Conservation (phyloP, 2,329 filamentous ascomycete genomes). For the Hawksworthiomyces lignivorus region DNA sequence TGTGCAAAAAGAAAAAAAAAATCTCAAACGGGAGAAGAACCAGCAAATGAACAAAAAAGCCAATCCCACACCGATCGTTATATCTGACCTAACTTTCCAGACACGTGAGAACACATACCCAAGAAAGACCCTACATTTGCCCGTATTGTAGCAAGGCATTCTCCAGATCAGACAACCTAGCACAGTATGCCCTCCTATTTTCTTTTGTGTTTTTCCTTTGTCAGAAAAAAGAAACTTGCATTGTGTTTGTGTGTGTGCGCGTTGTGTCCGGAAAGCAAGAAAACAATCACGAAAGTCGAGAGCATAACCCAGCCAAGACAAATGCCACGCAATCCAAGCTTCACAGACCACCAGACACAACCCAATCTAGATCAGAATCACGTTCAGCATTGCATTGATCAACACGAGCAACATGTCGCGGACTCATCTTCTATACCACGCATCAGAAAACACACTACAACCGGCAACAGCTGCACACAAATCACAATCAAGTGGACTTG, state of each 20-base stretch:
- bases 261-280: conserved; percentile 22
- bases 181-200: conserved; percentile 64
- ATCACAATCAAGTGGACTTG: conserved; percentile 18
- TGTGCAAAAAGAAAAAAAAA: conserved; percentile 19
- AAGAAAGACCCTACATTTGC: conserved; percentile 98
- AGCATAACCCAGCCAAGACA: not conserved
- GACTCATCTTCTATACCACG: not conserved
- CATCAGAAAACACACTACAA: not conserved
- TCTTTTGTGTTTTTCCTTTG: conserved; percentile 26
- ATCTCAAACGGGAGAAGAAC: not conserved
- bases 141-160: conserved; percentile 98
- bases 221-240: conserved; percentile 19
- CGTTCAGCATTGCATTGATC: conserved; percentile 16
- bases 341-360: not conserved
- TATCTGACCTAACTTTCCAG: conserved; percentile 52
- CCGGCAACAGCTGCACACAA: not conserved
- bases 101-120: conserved; percentile 98
- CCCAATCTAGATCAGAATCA: conserved; percentile 13
- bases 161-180: conserved; percentile 96
- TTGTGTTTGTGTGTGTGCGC: conserved; percentile 28
- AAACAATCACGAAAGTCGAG: conserved; percentile 3
- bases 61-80: conserved; percentile 26
- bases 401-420: conserved; percentile 5
- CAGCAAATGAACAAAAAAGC: not conserved
- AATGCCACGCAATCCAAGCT: not conserved